phyloP scores from a whole-genome alignment of 345 rosid genomes.

The Sonneratia caseolaris region DNA sequence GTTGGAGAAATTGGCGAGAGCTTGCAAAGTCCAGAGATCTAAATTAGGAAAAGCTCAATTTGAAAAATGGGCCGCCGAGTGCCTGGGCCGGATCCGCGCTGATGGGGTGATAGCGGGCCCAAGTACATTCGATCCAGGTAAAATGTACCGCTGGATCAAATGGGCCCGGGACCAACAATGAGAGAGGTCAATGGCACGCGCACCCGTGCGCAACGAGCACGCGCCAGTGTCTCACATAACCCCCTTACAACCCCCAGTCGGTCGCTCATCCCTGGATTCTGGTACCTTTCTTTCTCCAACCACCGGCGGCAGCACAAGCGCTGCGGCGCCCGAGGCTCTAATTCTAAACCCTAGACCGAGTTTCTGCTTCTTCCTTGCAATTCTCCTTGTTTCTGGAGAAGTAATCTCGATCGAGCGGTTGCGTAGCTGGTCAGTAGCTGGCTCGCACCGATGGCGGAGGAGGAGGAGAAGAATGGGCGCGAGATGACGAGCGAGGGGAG shows the following conservation, averaged over 20 bases:
- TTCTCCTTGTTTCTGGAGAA: neutral
- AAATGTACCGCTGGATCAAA: no score
- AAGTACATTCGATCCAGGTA: no score
- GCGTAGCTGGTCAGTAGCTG: neutral
- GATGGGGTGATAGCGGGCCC: neutral
- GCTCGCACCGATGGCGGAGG: conserved; percentile 47
- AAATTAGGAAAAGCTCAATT: neutral
- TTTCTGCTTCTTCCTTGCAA: neutral
- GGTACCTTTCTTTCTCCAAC: neutral
- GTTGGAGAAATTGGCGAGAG: neutral
- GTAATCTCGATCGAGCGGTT: neutral
- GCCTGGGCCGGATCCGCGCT: neutral
- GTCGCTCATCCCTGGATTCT: neutral
- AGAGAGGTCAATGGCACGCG: neutral
- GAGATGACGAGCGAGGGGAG: conserved; percentile 41
- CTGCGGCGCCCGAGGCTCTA: neutral
- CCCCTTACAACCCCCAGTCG: neutral
- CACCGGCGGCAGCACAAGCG: neutral
- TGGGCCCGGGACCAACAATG: no score
- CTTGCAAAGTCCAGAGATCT: neutral
- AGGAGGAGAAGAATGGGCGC: conserved; percentile 25
- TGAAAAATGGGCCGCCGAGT: neutral
- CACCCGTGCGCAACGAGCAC: neutral
- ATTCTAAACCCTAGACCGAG: neutral
- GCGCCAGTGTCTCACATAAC: neutral